These are phyloP conservation scores for Diaporthe batatas DNA, from an alignment of 2,329 filamentous ascomycete species.

Conservation along the genomic window DNA sequence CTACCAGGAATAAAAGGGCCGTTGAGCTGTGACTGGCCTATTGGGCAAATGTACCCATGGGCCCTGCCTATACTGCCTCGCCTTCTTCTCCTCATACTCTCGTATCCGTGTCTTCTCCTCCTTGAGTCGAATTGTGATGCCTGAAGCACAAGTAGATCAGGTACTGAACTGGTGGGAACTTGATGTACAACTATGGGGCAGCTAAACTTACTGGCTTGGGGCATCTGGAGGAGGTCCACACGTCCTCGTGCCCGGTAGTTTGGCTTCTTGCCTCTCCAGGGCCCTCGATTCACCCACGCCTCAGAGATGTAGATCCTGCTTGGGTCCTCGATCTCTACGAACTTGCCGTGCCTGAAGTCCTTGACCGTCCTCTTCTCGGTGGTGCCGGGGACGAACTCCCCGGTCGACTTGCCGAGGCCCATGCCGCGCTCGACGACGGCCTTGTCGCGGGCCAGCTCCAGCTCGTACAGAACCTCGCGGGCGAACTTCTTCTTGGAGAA, in stretches of 20 bases:
- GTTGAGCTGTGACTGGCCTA: conserved; percentile 84
- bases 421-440: conserved; percentile 87
- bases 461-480: conserved; percentile 80
- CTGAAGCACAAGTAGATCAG: conserved; percentile 58
- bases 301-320: conserved; percentile 91
- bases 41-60: conserved; percentile 92
- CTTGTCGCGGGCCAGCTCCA: conserved; percentile 84
- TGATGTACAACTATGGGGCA: background rate
- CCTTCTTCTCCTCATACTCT: conserved; percentile 81
- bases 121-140: conserved; percentile 85
- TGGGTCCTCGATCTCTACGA: conserved; percentile 77
- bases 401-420: conserved; percentile 72
- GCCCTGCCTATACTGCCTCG: conserved; percentile 79
- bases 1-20: conserved; percentile 94
- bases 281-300: conserved; percentile 89
- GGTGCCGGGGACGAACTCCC: conserved; percentile 49
- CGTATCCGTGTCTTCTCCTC: conserved; percentile 92
- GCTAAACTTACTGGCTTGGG: conserved; percentile 77
- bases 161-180: background rate
- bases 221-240: conserved; percentile 76
- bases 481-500: conserved; percentile 96
- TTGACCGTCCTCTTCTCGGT: conserved; percentile 75
- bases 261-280: conserved; percentile 66
- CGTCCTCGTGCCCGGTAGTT: conserved; percentile 84
- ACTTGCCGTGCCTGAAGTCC: conserved; percentile 81